A percentile compares a stretch with the other conserved stretches of the same genome.
Conservation (phyloP, 148 eudicot genomes). For the Spergularia bocconei region DNA sequence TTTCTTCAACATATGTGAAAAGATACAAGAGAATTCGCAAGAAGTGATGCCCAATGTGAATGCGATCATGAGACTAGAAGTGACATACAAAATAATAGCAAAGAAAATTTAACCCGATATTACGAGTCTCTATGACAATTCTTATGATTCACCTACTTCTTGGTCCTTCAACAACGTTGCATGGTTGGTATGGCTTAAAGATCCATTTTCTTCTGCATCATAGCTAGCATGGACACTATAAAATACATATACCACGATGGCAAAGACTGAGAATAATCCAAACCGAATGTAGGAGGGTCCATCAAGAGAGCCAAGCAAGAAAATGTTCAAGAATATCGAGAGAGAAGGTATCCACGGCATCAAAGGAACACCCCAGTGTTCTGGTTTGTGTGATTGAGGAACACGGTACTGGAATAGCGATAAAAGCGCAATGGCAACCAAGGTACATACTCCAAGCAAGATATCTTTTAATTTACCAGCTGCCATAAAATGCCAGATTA, state of each 20-base stretch:
- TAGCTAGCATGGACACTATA: constrained; percentile 95
- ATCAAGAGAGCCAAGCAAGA: constrained; percentile 70
- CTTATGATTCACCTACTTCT: constrained; percentile 17
- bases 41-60: no score
- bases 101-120: neutral
- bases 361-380: constrained; percentile 94
- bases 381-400: constrained; percentile 72
- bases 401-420: constrained; percentile 58
- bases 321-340: constrained; percentile 82
- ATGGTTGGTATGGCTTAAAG: constrained; percentile 35
- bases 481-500: constrained; percentile 68
- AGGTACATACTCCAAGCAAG: constrained; percentile 48
- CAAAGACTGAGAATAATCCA: constrained; percentile 59
- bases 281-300: constrained; percentile 65
- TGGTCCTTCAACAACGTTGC: constrained; percentile 41
- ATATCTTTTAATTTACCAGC: constrained; percentile 53
- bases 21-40: no score
- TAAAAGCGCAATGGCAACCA: constrained; percentile 41
- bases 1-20: no score
- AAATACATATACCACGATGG: constrained; percentile 57
- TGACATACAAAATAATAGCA: no score
- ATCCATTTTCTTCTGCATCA: constrained; percentile 76
- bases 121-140: neutral
- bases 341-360: constrained; percentile 89
- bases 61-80: no score